Percentiles rank a stretch among this genome's conserved stretches.
Conservation (phyloP, 1,139 yeast genomes). For the Lodderomyces margitis region DNA sequence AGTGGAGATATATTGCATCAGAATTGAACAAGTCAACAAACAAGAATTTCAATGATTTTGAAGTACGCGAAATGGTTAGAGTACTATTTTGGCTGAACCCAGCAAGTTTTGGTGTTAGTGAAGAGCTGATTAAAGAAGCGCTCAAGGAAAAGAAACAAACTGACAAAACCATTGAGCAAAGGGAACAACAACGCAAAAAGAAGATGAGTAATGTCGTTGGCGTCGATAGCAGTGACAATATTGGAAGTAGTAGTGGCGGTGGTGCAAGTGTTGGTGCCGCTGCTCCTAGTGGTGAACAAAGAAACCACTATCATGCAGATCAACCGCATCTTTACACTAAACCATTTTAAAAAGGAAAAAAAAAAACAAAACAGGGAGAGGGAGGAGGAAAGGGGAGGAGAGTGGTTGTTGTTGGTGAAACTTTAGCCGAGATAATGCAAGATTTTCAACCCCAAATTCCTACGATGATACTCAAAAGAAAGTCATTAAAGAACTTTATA, state of each 20-base stretch:
- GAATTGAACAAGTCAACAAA: conserved; percentile 63
- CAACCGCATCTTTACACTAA: background rate
- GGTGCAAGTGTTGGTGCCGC: background rate
- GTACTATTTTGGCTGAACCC: conserved; percentile 59
- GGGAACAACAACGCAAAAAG: conserved; percentile 17
- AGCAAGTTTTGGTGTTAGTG: conserved; percentile 53
- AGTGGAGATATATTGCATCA: conserved; percentile 62
- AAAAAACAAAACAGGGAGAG: background rate
- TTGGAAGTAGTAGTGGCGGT: background rate
- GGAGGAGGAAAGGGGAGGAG: too few relatives aligned
- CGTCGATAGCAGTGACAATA: background rate
- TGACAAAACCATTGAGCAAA: conserved; percentile 34
- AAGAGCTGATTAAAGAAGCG: conserved; percentile 40
- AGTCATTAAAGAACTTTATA: too few relatives aligned
- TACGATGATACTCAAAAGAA: too few relatives aligned
- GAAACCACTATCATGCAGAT: background rate
- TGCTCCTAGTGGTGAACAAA: background rate
- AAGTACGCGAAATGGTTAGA: conserved; percentile 55
- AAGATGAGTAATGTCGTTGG: conserved; percentile 9
- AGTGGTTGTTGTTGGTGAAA: too few relatives aligned
- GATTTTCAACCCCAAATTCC: too few relatives aligned
- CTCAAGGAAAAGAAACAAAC: conserved; percentile 38
- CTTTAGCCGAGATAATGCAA: too few relatives aligned
- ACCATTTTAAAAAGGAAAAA: background rate
- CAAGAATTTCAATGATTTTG: conserved; percentile 50